Base-by-base conservation (phyloP, 1,284 basidiomycete species). In the Cryptococcus jaspeensis region DNA sequence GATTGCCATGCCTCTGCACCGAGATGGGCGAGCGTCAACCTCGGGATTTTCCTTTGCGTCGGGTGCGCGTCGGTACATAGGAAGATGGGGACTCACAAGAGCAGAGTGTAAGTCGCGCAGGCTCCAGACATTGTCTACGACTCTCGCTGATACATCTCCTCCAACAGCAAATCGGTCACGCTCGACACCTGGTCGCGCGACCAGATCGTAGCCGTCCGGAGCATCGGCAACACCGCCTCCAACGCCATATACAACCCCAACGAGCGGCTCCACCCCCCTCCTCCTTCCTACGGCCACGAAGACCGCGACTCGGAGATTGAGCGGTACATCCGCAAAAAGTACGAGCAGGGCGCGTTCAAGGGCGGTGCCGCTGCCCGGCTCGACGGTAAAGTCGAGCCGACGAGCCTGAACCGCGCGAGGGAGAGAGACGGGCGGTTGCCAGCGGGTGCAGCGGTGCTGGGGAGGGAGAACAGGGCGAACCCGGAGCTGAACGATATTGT, bases 111-210 rank as follows among this genome's bases (percentile, higher is more conserved):
- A 66, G 72, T 62, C 11, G 13, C 44, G 11, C 25, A n/a, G n/a
- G n/a, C n/a, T n/a, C n/a, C n/a, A n/a, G 13, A 15, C 16, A n/a
- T 16, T 23, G 7, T 37, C 20, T 20, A 12, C 22, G 25, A 25
- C 23, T 13, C 42, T 3, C 37, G 36, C 48, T 32, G 42, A 23
- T 5, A 43, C 12, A 36, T 32, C 22, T 18, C 46, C 13, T 11
- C 8, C 12, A 11, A 37, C 51, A 76, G 73, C 25, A 78, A 77
- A 61, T 74, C 71, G 13, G 70, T 75, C 28, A 77, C 75, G 2
- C 65, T 76, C n/a, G 75, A 77, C 59, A 70, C 70, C 22, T 78
- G 76, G 76, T 67, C 74, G 5, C 66, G 75, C 35, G 75, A 77
- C 28, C 73, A 76, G 55, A 71, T 78, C 35, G 50, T 56, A 39